Evolutionary conservation across 164 flowering plant genomes (phyloP).

Genomic region (Euptelea pleiosperma): DNA sequence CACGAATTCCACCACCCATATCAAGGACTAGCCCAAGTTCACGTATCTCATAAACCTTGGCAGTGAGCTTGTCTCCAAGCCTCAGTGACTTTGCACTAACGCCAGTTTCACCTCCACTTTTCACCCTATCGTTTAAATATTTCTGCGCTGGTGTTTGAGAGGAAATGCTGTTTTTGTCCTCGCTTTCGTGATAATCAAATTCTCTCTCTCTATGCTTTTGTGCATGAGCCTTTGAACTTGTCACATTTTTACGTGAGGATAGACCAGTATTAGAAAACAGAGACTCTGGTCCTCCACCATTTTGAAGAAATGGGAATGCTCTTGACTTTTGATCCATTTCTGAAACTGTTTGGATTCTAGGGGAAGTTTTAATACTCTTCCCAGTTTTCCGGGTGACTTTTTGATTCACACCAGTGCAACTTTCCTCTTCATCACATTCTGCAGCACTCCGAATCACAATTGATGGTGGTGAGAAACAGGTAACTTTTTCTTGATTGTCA

Average conservation of each 20-base stretch:
- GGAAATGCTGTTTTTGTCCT: neutral
- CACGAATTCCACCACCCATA: conserved; percentile 73
- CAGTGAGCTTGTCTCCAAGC: conserved; percentile 60
- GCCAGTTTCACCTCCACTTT: conserved; percentile 20
- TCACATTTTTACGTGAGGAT: conserved; percentile 4
- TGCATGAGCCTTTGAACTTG: conserved; percentile 16
- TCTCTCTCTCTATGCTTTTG: conserved; percentile 8
- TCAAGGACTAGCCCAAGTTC: conserved; percentile 81
- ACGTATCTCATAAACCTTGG: conserved; percentile 72
- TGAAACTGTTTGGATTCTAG: conserved; percentile 11
- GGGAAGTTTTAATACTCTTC: conserved; percentile 15
- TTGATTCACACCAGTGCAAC: conserved; percentile 20
- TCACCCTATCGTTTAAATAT: conserved; percentile 7
- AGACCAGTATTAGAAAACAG: conserved; percentile 6
- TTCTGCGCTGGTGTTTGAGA: neutral
- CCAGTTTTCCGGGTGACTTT: conserved; percentile 6
- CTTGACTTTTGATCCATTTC: conserved; percentile 13
- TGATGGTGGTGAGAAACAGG: conserved; percentile 32
- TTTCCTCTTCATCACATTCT: conserved; percentile 82
- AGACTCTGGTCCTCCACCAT: conserved; percentile 7
- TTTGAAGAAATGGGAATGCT: conserved; percentile 7
- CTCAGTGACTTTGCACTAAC: conserved; percentile 46
- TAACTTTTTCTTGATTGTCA: conserved; percentile 19
- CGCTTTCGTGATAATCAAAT: neutral
- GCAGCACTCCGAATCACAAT: conserved; percentile 80